Base-by-base conservation (phyloP, 768 basidiomycete genomes). In the Roridomyces roridus region DNA sequence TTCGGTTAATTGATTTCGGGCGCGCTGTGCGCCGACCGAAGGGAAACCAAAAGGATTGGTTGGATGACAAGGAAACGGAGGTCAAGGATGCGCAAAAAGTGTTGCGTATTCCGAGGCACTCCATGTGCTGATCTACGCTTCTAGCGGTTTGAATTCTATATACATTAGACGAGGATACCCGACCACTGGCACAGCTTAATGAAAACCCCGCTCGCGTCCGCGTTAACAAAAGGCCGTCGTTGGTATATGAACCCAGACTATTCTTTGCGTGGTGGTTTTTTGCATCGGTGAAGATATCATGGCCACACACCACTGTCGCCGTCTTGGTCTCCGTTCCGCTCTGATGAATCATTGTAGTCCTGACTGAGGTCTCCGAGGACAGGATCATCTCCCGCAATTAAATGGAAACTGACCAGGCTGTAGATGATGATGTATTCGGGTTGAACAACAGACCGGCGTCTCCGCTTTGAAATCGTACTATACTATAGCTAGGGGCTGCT, bases 1-100 rank as follows among this genome's bases (percentile, higher is more conserved):
- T 81, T 62, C 75, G 82, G 21, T 46, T 84, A 57, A 81, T 84
- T 49, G 83, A 84, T 62, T 82, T 83, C 35, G 83, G 83, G 12
- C 72, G 81, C 6, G 53, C 59, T 7, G 24, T 59, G n/a, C 51
- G 36, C n/a, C 59, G 64, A 50, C 39, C 55, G 1, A 5, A 12
- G 8, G 21, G 34, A 29, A 50, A 58, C 26, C 47, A 24, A 15
- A 50, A 58, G 40, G 61, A 51, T 21, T 58, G 61, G 57, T 48
- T 43, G 1, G 52, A 55, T 11, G 53, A 55, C 21, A 58, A n/a
- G 26, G 56, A 52, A 9, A 29, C 35, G 3, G 61, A 62, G 25
- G 52, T 48, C 42, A 50, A 43, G 21, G 57, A 59, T 11, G 53
- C 55, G 8, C 57, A 55, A 40, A 58, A 59, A 44, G 46, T 57